phyloP scores from a whole-genome alignment of 108 stramenopile species.

The Conticribra guillardii region DNA sequence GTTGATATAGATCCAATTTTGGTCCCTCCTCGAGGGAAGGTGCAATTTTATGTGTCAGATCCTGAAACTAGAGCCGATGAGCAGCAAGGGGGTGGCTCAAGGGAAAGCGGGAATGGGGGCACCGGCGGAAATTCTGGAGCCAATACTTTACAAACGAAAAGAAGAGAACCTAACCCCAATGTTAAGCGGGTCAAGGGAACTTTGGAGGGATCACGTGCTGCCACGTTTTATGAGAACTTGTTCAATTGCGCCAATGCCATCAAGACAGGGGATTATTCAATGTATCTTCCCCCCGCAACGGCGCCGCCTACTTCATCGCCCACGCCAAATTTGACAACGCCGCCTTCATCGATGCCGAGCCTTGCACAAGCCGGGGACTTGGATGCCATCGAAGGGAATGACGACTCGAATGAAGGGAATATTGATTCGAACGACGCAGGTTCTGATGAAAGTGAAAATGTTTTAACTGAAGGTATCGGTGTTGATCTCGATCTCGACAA shows the following conservation, averaged over 20 bases:
- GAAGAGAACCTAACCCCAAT: conserved; percentile 35
- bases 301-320: conserved; percentile 8
- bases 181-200: conserved; percentile 29
- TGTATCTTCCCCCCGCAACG: conserved; percentile 18
- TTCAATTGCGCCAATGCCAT: conserved; percentile 72
- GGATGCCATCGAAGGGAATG: conserved; percentile 1
- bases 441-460: no score
- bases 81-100: conserved; percentile 11
- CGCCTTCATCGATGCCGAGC: conserved; percentile 24
- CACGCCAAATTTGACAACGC: not conserved
- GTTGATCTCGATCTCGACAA: no score
- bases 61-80: conserved; percentile 26
- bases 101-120: conserved; percentile 2
- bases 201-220: conserved; percentile 47
- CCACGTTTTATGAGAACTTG: conserved; percentile 71
- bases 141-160: not conserved
- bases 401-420: conserved; percentile 10
- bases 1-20: conserved; percentile 79
- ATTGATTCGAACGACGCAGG: no score
- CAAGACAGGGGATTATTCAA: conserved; percentile 65
- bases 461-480: not conserved
- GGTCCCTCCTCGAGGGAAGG: conserved; percentile 58
- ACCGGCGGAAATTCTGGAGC: not conserved
- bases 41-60: conserved; percentile 60
- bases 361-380: not conserved